Base-by-base conservation (phyloP, 345 rosid species). In the Boechera retrofracta region DNA sequence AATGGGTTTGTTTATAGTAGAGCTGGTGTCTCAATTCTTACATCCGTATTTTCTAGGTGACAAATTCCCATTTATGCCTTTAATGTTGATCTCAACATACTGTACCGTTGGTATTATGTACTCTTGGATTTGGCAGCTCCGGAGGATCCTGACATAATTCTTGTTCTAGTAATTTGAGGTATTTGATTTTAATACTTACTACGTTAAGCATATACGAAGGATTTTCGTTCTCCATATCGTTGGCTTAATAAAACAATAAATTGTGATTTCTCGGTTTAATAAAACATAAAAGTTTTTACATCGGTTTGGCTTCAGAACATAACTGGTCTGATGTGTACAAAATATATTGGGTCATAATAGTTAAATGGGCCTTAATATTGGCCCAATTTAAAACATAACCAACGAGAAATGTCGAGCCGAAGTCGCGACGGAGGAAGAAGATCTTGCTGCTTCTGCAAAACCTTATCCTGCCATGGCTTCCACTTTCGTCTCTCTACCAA, bases 101-200 rank as follows among this genome's bases (percentile, higher is more conserved):
- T 95, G 96, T 85, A 88, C 88, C 18, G 1, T 95, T 15, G 93
- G 86, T 63, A 77, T 88, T 11, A 70, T 77, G 73, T 89, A 89
- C 82, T 92, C 96, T 16, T 95, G 97, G 99, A 64, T 88, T 76
- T 95, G 97, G 96, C 99, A 92, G 82, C 86, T 95, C 18, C 77
- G 71, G 28, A 48, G 48, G 65, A 86, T 90, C 49, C 45, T 85
- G 0, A 67, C 74, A 60, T 79, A 33, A 15, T 42, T 67, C 31
- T 33, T 44, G 18, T 65, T 26, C 3, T 28, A 38, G 52, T 48
- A 39, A 61, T 67, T 21, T 60, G 60, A 48, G 35, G 48, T 4
- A 1, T 44, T 47, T 70, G 38, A 6, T 4, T 32, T 13, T 31
- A 44, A 2, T 45, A 70, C 44, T 70, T 45, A 70, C 44, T 70